Percentiles rank a stretch among this genome's conserved stretches.
Conservation (phyloP, 805 yeast species). For the Kluyveromyces aestuarii region DNA sequence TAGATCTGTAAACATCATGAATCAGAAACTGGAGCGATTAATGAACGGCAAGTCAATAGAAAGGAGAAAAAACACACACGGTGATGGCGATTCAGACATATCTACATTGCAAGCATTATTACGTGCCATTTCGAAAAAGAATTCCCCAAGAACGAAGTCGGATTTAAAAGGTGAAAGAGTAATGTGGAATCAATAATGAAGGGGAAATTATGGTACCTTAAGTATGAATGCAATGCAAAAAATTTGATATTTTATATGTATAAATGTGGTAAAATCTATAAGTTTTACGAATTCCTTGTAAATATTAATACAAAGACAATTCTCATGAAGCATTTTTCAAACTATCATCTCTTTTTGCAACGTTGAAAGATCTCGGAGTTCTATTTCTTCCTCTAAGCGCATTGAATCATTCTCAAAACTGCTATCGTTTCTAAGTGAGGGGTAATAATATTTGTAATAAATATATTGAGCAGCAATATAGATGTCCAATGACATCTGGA, state of each 20-base stretch:
- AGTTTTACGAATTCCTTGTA: neutral
- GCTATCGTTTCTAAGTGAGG: constrained; percentile 5
- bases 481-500: constrained; percentile 69
- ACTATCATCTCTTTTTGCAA: constrained; percentile 1
- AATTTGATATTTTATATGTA: neutral
- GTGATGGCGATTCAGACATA: neutral
- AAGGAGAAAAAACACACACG: neutral
- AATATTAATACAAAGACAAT: neutral
- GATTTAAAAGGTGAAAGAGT: neutral
- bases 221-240: neutral
- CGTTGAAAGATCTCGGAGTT: neutral
- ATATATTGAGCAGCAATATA: constrained; percentile 66
- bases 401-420: neutral
- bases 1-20: neutral
- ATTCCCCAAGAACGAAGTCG: neutral
- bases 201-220: neutral
- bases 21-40: neutral
- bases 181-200: constrained; percentile 1
- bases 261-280: neutral
- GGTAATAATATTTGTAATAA: constrained; percentile 42
- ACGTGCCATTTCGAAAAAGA: constrained; percentile 20
- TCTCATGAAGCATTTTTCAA: neutral
- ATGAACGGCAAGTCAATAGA: neutral
- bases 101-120: constrained; percentile 10
- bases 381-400: neutral